These are phyloP conservation scores for Schrenkiella parvula DNA, from an alignment of 345 rosid genomes.

Conservation along the genomic window DNA sequence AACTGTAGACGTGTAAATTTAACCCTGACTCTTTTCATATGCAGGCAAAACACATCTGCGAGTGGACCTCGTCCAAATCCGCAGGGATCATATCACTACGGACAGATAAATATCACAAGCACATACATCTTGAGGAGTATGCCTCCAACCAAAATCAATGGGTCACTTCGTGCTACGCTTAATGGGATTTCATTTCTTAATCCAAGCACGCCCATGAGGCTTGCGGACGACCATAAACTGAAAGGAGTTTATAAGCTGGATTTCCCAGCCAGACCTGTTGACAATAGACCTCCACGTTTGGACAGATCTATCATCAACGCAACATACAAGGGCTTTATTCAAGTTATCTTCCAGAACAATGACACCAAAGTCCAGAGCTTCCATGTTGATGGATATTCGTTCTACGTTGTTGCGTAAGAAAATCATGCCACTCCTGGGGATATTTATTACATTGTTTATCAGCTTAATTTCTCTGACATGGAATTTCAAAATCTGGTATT, in stretches of 20 bases:
- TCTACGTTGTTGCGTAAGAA: constrained; percentile 83
- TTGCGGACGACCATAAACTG: constrained; percentile 62
- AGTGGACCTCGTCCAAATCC: constrained; percentile 99
- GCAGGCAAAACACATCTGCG: constrained; percentile 79
- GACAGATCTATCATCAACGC: constrained; percentile 76
- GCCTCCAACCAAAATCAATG: constrained; percentile 57
- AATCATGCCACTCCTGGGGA: constrained; percentile 1
- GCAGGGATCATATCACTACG: constrained; percentile 92
- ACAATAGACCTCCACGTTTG: constrained; percentile 40
- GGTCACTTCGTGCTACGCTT: constrained; percentile 56
- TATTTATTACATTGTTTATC: neutral
- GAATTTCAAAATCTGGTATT: neutral
- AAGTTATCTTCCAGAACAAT: constrained; percentile 80
- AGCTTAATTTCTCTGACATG: neutral
- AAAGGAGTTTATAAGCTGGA: constrained; percentile 85
- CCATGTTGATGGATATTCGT: constrained; percentile 81
- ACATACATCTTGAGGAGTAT: constrained; percentile 63
- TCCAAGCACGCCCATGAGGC: constrained; percentile 64
- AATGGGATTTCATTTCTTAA: constrained; percentile 84
- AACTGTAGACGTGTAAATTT: neutral
- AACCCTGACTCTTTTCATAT: neutral
- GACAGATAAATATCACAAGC: constrained; percentile 67
- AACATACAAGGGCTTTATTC: constrained; percentile 77
- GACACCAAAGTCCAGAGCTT: constrained; percentile 87
- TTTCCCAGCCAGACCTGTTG: constrained; percentile 66